A percentile compares a stretch with the other conserved stretches of the same genome.
phyloP scores from a whole-genome alignment of 192 early-diverging fungal species.

The Powellomyces hirtus region DNA sequence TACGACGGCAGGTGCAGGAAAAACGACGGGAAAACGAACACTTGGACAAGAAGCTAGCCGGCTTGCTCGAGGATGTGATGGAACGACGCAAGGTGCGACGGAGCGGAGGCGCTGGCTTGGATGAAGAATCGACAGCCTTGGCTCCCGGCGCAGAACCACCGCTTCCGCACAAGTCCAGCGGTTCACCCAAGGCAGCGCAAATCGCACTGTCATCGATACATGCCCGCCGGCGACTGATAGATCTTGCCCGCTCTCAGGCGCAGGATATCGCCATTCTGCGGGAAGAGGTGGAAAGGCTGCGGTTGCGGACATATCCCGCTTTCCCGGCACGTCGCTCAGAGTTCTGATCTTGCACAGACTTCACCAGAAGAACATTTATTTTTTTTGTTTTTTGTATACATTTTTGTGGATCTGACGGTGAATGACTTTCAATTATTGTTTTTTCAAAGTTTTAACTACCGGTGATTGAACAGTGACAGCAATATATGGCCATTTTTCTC shows the following conservation, averaged over 20 bases:
- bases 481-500: no score
- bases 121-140: background rate
- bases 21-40: constrained; percentile 47
- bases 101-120: background rate
- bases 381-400: no score
- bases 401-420: no score
- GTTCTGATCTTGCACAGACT: no score
- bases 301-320: constrained; percentile 60
- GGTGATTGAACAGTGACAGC: no score
- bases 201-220: constrained; percentile 45
- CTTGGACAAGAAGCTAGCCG: constrained; percentile 35
- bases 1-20: constrained; percentile 35
- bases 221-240: constrained; percentile 45
- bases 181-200: constrained; percentile 8
- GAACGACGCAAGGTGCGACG: constrained; percentile 45
- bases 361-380: no score
- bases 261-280: constrained; percentile 60
- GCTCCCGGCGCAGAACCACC: constrained; percentile 1
- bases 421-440: no score
- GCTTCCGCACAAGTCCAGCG: background rate
- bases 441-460: no score
- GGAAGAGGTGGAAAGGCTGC: constrained; percentile 55
- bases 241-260: constrained; percentile 60
- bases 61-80: constrained; percentile 35
- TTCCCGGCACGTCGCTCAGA: constrained; percentile 42